A percentile compares a stretch with the other conserved stretches of the same genome.
Evolutionary conservation across 352 stramenopile species (phyloP).

Genomic region (Phytophthora pinifolia): DNA sequence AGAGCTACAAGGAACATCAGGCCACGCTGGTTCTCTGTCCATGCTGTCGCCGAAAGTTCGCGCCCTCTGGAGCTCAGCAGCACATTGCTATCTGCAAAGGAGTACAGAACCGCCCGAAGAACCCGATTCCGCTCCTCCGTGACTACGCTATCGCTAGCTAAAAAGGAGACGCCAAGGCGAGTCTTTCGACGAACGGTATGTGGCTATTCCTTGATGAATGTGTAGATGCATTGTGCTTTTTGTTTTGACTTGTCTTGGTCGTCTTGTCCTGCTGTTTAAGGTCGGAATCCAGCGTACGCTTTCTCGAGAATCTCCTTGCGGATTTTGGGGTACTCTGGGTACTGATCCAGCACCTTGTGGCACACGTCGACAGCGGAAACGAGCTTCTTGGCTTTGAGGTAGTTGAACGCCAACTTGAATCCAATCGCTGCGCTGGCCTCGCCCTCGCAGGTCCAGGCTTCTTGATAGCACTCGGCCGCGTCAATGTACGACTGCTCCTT

Average conservation of each 20-base stretch:
- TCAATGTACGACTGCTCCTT: slow-evolving; percentile 94
- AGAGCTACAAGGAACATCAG: slow-evolving; percentile 81
- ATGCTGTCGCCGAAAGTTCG: slow-evolving; percentile 79
- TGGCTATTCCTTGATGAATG: slow-evolving; percentile 19
- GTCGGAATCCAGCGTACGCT: slow-evolving; percentile 85
- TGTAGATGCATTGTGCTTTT: slow-evolving; percentile 26
- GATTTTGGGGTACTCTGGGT: slow-evolving; percentile 95
- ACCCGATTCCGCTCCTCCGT: slow-evolving; percentile 60
- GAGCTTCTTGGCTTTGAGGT: slow-evolving; percentile 93
- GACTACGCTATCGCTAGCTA: slow-evolving; percentile 73
- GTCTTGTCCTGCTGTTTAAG: slow-evolving; percentile 40
- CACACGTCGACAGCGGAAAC: slow-evolving; percentile 92
- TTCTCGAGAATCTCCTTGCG: slow-evolving; percentile 94
- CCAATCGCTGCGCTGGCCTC: slow-evolving; percentile 89
- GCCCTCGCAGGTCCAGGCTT: slow-evolving; percentile 81
- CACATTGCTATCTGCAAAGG: slow-evolving; percentile 87
- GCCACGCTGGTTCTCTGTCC: slow-evolving; percentile 79
- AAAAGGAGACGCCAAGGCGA: not conserved
- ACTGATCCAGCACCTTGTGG: slow-evolving; percentile 92
- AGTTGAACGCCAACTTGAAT: slow-evolving; percentile 97
- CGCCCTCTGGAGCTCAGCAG: slow-evolving; percentile 76
- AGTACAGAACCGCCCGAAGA: slow-evolving; percentile 80
- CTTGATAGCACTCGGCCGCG: slow-evolving; percentile 92
- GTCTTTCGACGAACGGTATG: slow-evolving; percentile 13
- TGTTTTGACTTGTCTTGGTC: slow-evolving; percentile 8